Percentiles rank a stretch among this genome's conserved stretches.
Conservation (phyloP, 345 rosid species). For the Arabidopsis suecica region DNA sequence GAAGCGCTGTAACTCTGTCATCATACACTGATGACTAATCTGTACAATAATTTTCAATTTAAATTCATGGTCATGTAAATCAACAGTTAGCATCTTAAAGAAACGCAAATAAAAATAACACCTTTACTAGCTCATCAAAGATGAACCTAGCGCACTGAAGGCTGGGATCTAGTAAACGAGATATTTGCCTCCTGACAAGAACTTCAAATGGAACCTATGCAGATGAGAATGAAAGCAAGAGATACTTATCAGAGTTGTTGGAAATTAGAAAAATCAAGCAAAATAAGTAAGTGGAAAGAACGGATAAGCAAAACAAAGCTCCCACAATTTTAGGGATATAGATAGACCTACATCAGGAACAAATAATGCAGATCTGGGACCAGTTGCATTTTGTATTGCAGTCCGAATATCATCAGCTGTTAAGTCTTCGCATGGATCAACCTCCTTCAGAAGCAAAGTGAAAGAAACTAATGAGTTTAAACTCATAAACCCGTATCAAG, state of each 20-base stretch:
- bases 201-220: conserved; percentile 92
- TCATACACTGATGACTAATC: conserved; percentile 90
- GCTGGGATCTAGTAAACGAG: conserved; percentile 91
- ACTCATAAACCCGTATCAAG: neutral
- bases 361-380: conserved; percentile 87
- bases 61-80: conserved; percentile 6
- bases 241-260: conserved; percentile 7
- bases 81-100: conserved; percentile 4
- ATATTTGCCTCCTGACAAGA: conserved; percentile 90
- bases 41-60: conserved; percentile 40
- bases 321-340: neutral
- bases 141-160: conserved; percentile 97
- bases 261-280: conserved; percentile 3
- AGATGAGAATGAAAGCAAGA: conserved; percentile 30
- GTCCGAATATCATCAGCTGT: conserved; percentile 93
- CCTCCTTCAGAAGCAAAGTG: conserved; percentile 61
- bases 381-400: conserved; percentile 96
- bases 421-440: conserved; percentile 96
- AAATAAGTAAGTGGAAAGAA: conserved; percentile 2
- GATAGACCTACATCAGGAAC: conserved; percentile 77
- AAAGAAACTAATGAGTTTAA: conserved; percentile 7
- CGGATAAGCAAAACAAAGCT: conserved; percentile 8
- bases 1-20: conserved; percentile 77
- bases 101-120: conserved; percentile 25
- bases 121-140: conserved; percentile 91